Percentiles rank a stretch among this genome's conserved stretches.
Conservation (phyloP, 805 yeast species). For the Saccharomycopsis guyanensis region DNA sequence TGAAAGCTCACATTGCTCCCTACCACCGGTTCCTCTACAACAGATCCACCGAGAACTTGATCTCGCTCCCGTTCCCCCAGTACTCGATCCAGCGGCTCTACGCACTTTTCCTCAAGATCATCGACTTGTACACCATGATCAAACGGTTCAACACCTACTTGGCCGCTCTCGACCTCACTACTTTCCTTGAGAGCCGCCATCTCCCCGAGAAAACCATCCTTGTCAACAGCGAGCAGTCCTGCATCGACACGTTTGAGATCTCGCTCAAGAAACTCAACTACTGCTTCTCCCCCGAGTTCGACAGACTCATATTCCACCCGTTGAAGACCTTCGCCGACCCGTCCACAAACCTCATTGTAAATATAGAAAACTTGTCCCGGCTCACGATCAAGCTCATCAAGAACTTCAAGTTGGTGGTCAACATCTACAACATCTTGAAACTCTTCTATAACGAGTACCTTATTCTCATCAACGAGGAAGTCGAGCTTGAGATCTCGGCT, state of each 20-base stretch:
- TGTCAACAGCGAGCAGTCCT: constrained; percentile 14
- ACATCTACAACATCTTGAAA: constrained; percentile 19
- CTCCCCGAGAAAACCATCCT: constrained; percentile 10
- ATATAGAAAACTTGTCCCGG: constrained; percentile 13
- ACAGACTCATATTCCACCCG: constrained; percentile 13
- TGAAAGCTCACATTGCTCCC: constrained; percentile 16
- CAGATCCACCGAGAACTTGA: constrained; percentile 11
- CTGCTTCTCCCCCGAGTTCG: constrained; percentile 18
- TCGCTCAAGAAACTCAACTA: constrained; percentile 19
- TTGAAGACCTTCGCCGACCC: constrained; percentile 9
- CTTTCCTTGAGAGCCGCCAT: constrained; percentile 10
- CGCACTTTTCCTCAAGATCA: constrained; percentile 12
- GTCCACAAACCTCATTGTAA: neutral
- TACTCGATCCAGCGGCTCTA: constrained; percentile 18
- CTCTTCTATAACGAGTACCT: constrained; percentile 20
- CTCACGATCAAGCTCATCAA: constrained; percentile 11
- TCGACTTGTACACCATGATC: constrained; percentile 15
- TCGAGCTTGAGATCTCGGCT: constrained; percentile 19
- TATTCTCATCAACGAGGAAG: constrained; percentile 20
- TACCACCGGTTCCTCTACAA: constrained; percentile 14
- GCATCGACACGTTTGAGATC: constrained; percentile 17
- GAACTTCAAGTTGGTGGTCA: constrained; percentile 19
- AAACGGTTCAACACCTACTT: constrained; percentile 18
- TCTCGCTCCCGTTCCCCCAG: constrained; percentile 16
- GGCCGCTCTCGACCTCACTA: constrained; percentile 8